phyloP scores from a whole-genome alignment of 192 early-diverging fungal genomes.

The Glomus cerebriforme region DNA sequence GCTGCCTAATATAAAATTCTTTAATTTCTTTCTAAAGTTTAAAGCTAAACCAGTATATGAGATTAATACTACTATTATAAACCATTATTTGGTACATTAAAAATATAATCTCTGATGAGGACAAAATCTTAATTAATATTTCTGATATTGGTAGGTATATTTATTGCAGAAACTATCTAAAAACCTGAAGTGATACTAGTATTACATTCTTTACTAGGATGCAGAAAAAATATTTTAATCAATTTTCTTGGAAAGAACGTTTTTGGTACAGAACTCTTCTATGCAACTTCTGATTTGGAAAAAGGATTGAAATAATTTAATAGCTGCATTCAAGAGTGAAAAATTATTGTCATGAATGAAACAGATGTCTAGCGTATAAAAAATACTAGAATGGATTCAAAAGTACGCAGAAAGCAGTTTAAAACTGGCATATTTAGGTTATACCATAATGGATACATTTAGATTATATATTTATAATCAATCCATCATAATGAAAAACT shows the following conservation, averaged over 20 bases:
- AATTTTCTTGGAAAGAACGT: conserved; percentile 8
- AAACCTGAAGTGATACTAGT: background rate
- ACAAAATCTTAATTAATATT: conserved; percentile 29
- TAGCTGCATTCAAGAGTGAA: background rate
- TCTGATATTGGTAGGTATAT: background rate
- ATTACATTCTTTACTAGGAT: background rate
- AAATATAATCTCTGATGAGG: no score
- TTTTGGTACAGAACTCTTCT: conserved; percentile 4
- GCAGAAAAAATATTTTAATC: conserved; percentile 25
- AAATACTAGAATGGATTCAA: no score
- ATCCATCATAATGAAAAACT: no score
- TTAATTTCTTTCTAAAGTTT: no score
- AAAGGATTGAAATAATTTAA: background rate
- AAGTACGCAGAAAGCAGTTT: no score
- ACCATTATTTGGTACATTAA: conserved; percentile 4
- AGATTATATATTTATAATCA: no score
- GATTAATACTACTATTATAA: conserved; percentile 9
- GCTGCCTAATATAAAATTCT: no score
- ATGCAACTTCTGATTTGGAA: conserved; percentile 8
- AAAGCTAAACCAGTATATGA: background rate
- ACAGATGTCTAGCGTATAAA: background rate
- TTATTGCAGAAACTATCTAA: conserved; percentile 4
- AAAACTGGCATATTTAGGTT: no score
- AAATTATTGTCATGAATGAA: conserved; percentile 14
- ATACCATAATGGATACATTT: no score